phyloP scores from a whole-genome alignment of 805 yeast genomes.

The Ascoidea asiatica region DNA sequence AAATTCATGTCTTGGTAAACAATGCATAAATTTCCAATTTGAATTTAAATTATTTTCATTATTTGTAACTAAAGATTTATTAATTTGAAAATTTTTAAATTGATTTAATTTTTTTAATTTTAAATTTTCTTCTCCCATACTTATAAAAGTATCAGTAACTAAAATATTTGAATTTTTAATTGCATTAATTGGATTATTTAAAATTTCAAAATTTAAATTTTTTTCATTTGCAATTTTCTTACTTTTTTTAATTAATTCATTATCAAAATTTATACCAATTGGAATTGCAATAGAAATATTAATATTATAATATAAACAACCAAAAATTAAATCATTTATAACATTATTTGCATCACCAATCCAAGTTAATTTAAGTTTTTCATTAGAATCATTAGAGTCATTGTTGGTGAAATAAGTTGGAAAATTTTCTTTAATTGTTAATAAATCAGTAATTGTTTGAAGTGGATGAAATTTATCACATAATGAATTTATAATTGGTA shows the following conservation, averaged over 20 bases:
- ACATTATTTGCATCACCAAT: slow-evolving; percentile 96
- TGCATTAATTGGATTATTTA: slow-evolving; percentile 68
- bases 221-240: slow-evolving; percentile 33
- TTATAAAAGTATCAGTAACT: slow-evolving; percentile 94
- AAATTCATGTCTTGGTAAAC: slow-evolving; percentile 89
- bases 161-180: slow-evolving; percentile 62
- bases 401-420: too few species aligned
- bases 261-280: slow-evolving; percentile 48
- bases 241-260: slow-evolving; percentile 41
- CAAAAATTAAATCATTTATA: slow-evolving; percentile 83
- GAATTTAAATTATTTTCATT: slow-evolving; percentile 39
- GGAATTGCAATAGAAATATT: slow-evolving; percentile 81
- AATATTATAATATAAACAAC: slow-evolving; percentile 75
- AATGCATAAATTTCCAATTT: slow-evolving; percentile 91
- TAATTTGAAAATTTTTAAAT: slow-evolving; percentile 80
- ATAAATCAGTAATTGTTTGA: slow-evolving; percentile 85
- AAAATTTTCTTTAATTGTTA: slow-evolving; percentile 75
- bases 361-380: slow-evolving; percentile 73
- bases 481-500: slow-evolving; percentile 86
- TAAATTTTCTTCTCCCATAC: slow-evolving; percentile 94
- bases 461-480: slow-evolving; percentile 91
- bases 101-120: slow-evolving; percentile 58
- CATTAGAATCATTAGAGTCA: slow-evolving; percentile 22
- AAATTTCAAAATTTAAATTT: slow-evolving; percentile 38
- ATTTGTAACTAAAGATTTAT: slow-evolving; percentile 51